Evolutionary conservation across 2,329 filamentous ascomycete genomes (phyloP), one percentile per base, ranked within the genome.

Genomic region (Niveomyces coronatus): DNA sequence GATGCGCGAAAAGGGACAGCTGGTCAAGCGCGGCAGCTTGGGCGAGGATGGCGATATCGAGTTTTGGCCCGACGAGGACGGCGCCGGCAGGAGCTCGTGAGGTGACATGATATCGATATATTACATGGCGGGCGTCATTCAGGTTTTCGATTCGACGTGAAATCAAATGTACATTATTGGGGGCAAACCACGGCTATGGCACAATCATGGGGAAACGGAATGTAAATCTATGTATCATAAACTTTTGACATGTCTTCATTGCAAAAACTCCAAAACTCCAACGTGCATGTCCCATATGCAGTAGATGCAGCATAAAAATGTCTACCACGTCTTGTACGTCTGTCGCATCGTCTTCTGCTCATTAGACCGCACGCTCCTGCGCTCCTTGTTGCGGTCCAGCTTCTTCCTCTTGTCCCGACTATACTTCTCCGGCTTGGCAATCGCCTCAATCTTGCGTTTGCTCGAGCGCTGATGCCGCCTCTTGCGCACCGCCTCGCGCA

Each of bases 401-500:
- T 82, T 87, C 66, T 81, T 84, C 56, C 74, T 78, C 76, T 95
- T 95, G 49, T 82, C 79, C 53, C 72, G 68, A 19, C 79, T 85
- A 50, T 79, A 78, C 54, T 71, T 81, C 62, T 91, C 89, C 2
- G 91, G 91, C 53, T 82, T 76, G 35, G 74, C 74, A 17, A 98
- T 79, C 9, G 85, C 85, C 55, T 93, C 88, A 46, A 96, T 85
- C 61, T 85, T 85, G 52, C 91, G 75, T 74, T 98, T 98, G 46
- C 71, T 76, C 38, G 82, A 76, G 46, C 93, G 68, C 51, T 79
- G 75, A 54, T 85, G 76, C 47, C 91, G 70, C 51, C 81, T 76
- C 46, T 72, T 70, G 52, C 74, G 75, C n/a, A 91, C 79, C 13
- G 70, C 73, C 37, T 82, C 78, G 43, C 85, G 76, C 6, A 93